Conservation (phyloP, 805 yeast genomes). For the Candida tammaniensis region DNA sequence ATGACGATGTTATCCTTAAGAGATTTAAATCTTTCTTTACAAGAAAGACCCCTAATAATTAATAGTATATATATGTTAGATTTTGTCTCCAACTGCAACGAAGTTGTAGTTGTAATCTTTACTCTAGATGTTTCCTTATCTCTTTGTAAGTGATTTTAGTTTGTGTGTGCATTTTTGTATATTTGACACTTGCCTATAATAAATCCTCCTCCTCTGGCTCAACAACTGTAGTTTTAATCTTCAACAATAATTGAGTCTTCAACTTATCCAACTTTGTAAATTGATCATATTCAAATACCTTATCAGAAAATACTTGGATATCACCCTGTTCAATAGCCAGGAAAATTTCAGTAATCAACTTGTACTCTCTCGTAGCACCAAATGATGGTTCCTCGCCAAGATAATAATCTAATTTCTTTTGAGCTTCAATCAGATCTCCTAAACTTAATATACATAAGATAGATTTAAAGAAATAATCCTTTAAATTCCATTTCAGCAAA, state of each 20-base stretch:
- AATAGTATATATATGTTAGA: background rate
- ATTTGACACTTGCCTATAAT: constrained; percentile 3
- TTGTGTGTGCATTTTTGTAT: too few relatives aligned
- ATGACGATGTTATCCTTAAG: constrained; percentile 18
- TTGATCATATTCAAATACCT: constrained; percentile 81
- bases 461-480: constrained; percentile 85
- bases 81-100: too few relatives aligned
- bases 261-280: constrained; percentile 86
- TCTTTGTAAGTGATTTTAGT: too few relatives aligned
- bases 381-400: constrained; percentile 73
- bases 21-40: constrained; percentile 13
- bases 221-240: constrained; percentile 71
- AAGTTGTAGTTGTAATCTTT: too few relatives aligned
- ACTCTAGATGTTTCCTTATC: too few relatives aligned
- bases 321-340: constrained; percentile 81
- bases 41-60: constrained; percentile 4
- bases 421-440: constrained; percentile 84
- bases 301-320: constrained; percentile 67
- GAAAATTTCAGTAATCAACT: constrained; percentile 61
- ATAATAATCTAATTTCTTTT: constrained; percentile 63
- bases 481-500: constrained; percentile 84
- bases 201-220: constrained; percentile 56
- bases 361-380: constrained; percentile 71
- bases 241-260: constrained; percentile 79
- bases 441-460: constrained; percentile 80